phyloP scores from a whole-genome alignment of 1,139 yeast species.

The Waltiozyma sp. region DNA sequence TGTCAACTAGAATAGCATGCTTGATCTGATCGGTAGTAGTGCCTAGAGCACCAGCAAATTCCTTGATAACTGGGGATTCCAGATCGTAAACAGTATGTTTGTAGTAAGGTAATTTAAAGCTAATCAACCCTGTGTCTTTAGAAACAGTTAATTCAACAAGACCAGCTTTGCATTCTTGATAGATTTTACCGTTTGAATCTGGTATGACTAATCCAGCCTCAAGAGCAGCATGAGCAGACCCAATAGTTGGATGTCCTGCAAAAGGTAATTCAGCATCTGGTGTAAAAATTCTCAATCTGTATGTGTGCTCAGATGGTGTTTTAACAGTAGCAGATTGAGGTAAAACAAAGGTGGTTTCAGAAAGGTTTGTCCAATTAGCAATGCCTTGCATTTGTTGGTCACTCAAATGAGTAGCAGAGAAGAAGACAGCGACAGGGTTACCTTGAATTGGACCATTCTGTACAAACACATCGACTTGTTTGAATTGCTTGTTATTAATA shows the following conservation, averaged over 20 bases:
- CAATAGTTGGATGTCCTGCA: slow-evolving; percentile 54
- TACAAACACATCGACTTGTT: slow-evolving; percentile 44
- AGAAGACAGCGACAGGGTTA: slow-evolving; percentile 45
- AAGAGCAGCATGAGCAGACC: slow-evolving; percentile 34
- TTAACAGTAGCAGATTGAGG: slow-evolving; percentile 19
- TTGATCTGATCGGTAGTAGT: slow-evolving; percentile 10
- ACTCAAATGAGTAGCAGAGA: slow-evolving; percentile 24
- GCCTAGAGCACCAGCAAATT: slow-evolving; percentile 18
- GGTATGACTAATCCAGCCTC: slow-evolving; percentile 12
- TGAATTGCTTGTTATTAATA: slow-evolving; percentile 18
- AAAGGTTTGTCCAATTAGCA: slow-evolving; percentile 46
- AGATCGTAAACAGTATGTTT: slow-evolving; percentile 13
- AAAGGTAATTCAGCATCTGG: slow-evolving; percentile 38
- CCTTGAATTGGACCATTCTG: slow-evolving; percentile 29
- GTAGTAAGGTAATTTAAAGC: slow-evolving; percentile 21
- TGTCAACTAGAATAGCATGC: slow-evolving; percentile 21
- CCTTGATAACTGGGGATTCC: slow-evolving; percentile 5
- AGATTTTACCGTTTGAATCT: slow-evolving; percentile 19
- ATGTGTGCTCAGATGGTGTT: slow-evolving; percentile 27
- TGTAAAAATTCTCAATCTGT: slow-evolving; percentile 37
- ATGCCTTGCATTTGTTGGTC: slow-evolving; percentile 32
- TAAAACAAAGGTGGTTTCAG: slow-evolving; percentile 42
- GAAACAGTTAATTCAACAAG: slow-evolving; percentile 25
- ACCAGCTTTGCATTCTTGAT: slow-evolving; percentile 37
- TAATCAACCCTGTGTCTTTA: slow-evolving; percentile 5